Base-by-base conservation (phyloP, 2,329 filamentous ascomycete genomes). In the Tolypocladium paradoxum region DNA sequence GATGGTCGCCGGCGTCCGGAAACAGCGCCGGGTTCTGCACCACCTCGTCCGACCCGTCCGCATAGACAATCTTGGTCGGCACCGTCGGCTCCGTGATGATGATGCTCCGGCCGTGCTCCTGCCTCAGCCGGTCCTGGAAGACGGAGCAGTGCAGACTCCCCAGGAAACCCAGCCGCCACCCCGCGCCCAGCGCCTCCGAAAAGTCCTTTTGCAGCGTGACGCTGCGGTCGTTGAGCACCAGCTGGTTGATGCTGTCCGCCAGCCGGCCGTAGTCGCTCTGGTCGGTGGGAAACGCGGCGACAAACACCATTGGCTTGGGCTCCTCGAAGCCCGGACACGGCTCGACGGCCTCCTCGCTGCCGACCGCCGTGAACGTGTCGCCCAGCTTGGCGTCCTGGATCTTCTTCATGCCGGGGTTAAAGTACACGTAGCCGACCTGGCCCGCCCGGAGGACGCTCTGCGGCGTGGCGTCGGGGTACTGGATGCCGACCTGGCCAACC, bases 61-160 rank as follows among this genome's bases (percentile, higher is more conserved):
- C 78, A 78, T 85, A 93, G 11, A 88, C 69, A 8, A 97, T 79
- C 67, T 91, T 95, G 62, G 92, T 95, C 3, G 93, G 91, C 14
- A 99, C 93, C 0, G 89, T 92, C 0, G 93, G 93, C 37, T 95
- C 92, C 0, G 93, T 99, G 66, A 99, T 93, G 70, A 99, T 96
- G 65, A 99, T 90, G 63, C 84, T 93, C 3, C 88, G 87, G 6
- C 92, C 93, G 63, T 99, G 91, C 68, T 99, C 93, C 69, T 96
- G 90, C 45, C 90, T 84, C 51, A 99, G 73, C 1, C 93, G 87
- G 69, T 99, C 93, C 70, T 99, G 91, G 62, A 99, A 99, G 5
- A 99, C 93, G n/a, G 91, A 97, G 72, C 93, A 97, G 68, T 99
- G 93, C 48, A 99, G 75, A 14, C 91, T 97, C n/a, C 93, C 93